These are phyloP conservation scores for Nannochloropsis gaditana DNA, from an alignment of 108 stramenopile species.

Conservation along the genomic window DNA sequence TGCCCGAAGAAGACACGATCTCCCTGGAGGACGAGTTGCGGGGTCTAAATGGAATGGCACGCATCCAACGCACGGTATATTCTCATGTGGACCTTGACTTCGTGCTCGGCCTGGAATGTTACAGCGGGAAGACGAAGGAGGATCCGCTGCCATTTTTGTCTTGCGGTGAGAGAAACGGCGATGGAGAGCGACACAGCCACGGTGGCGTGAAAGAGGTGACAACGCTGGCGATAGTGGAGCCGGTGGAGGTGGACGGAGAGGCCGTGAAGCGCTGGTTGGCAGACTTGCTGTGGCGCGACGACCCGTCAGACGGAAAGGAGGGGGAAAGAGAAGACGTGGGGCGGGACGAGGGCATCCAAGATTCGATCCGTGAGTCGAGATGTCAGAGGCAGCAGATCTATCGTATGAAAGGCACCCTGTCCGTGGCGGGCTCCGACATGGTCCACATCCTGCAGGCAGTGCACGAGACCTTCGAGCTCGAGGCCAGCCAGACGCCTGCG, in stretches of 20 bases:
- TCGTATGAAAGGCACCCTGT: conserved; percentile 76
- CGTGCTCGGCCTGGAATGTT: background rate
- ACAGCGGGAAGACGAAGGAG: background rate
- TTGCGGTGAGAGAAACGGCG: background rate
- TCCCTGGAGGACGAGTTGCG: conserved; percentile 49
- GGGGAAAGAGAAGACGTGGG: background rate
- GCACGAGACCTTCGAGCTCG: conserved; percentile 50
- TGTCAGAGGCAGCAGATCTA: conserved; percentile 63
- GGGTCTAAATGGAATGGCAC: conserved; percentile 74
- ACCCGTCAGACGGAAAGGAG: background rate
- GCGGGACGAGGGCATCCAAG: background rate
- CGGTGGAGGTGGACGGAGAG: conserved; percentile 29
- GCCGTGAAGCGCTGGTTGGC: conserved; percentile 42
- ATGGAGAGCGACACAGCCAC: conserved; percentile 23
- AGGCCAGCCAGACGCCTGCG: conserved; percentile 22
- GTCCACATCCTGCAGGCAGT: conserved; percentile 94
- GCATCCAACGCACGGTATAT: conserved; percentile 65
- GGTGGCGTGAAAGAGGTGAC: conserved; percentile 26
- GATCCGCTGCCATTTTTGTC: background rate
- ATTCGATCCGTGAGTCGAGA: background rate
- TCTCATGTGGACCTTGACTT: background rate
- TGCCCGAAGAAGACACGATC: conserved; percentile 29
- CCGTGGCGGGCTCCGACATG: conserved; percentile 60
- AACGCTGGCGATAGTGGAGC: conserved; percentile 28
- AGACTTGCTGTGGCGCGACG: conserved; percentile 36